Evolutionary conservation across 2,329 filamentous ascomycete genomes (phyloP).

Genomic region (Fusarium penzigii): DNA sequence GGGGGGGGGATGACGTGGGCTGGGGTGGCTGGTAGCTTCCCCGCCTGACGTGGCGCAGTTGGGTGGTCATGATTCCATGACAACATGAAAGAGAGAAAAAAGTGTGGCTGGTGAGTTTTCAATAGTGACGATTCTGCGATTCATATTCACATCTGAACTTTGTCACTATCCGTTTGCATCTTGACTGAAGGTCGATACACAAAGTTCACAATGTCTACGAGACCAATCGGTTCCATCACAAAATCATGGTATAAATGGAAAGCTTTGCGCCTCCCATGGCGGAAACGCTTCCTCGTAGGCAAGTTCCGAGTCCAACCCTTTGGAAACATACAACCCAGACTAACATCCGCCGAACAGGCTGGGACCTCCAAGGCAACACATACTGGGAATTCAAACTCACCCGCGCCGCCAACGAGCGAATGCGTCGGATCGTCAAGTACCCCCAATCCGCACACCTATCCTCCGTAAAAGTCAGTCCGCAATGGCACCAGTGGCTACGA

Average conservation of each 20-base stretch:
- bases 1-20: slow-evolving; percentile 12
- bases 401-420: slow-evolving; percentile 44
- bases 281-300: slow-evolving; percentile 64
- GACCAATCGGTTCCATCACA: slow-evolving; percentile 37
- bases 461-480: slow-evolving; percentile 58
- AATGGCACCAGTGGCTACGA: slow-evolving; percentile 71
- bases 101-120: slow-evolving; percentile 10
- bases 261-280: slow-evolving; percentile 62
- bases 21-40: slow-evolving; percentile 26
- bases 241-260: slow-evolving; percentile 64
- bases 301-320: slow-evolving; percentile 24
- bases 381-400: slow-evolving; percentile 67
- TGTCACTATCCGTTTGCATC: too few species aligned
- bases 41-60: slow-evolving; percentile 16
- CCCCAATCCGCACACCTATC: slow-evolving; percentile 55
- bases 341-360: slow-evolving; percentile 44
- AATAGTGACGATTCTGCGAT: background rate
- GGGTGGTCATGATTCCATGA: too few species aligned
- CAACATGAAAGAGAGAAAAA: slow-evolving; percentile 5
- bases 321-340: slow-evolving; percentile 9
- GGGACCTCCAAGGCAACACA: slow-evolving; percentile 66
- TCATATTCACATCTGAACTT: too few species aligned
- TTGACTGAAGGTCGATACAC: slow-evolving; percentile 4
- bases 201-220: slow-evolving; percentile 34
- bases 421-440: slow-evolving; percentile 64